These are phyloP conservation scores for Excoecaria agallocha DNA, from an alignment of 345 rosid species.

Conservation along the genomic window DNA sequence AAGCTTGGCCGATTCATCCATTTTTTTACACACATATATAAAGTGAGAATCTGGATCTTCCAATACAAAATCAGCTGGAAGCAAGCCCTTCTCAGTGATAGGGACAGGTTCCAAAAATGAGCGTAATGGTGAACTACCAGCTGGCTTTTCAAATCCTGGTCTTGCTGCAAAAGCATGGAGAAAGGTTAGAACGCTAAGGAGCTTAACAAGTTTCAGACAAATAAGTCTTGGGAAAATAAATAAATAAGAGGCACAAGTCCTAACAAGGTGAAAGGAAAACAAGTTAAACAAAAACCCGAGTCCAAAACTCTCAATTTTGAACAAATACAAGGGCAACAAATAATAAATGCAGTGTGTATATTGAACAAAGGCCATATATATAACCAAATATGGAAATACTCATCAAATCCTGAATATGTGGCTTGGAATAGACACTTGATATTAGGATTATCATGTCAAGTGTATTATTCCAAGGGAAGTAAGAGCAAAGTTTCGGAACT, in stretches of 20 bases:
- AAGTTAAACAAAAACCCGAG: not conserved
- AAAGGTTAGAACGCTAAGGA: not conserved
- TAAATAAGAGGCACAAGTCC: not conserved
- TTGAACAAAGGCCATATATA: not conserved
- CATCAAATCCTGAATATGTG: not conserved
- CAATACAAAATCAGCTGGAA: slow-evolving; percentile 60
- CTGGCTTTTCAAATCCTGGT: slow-evolving; percentile 67
- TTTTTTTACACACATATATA: slow-evolving; percentile 73
- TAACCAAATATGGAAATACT: not conserved
- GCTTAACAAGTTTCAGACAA: not conserved
- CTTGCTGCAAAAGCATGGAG: slow-evolving; percentile 54
- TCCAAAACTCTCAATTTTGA: not conserved
- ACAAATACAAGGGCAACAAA: not conserved
- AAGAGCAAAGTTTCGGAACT: not conserved
- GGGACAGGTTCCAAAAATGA: slow-evolving; percentile 68
- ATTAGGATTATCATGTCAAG: not conserved
- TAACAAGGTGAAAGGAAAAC: not conserved
- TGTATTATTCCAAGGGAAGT: not conserved
- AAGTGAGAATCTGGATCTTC: slow-evolving; percentile 95
- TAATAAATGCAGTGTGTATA: not conserved
- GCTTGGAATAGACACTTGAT: not conserved
- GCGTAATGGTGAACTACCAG: slow-evolving; percentile 40
- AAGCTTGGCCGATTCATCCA: slow-evolving; percentile 32
- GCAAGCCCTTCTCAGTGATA: slow-evolving; percentile 56
- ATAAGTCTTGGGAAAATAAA: not conserved